phyloP scores from a whole-genome alignment of 2,329 filamentous ascomycete species.

The Diaporthe sp. region DNA sequence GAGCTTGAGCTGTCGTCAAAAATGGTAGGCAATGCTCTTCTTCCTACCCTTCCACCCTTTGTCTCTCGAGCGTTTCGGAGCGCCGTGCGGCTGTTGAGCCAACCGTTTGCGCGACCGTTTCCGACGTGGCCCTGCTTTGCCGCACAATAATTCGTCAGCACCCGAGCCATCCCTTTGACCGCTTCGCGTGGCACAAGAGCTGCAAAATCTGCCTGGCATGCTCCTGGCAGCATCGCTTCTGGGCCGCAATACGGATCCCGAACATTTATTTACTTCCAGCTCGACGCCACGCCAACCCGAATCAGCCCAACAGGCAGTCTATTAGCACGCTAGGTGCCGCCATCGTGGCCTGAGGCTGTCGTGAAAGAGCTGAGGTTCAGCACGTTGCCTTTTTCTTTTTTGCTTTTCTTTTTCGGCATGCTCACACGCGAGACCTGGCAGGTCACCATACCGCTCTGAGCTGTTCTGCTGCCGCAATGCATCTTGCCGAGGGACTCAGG shows the following conservation, averaged over 20 bases:
- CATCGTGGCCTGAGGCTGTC: constrained; percentile 8
- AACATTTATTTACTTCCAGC: background rate
- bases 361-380: background rate
- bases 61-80: background rate
- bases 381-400: background rate
- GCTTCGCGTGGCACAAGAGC: background rate
- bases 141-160: background rate
- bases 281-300: constrained; percentile 30
- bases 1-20: background rate
- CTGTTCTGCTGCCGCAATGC: background rate
- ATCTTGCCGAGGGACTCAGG: background rate
- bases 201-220: background rate
- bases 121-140: background rate
- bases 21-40: background rate
- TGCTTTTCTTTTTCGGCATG: background rate
- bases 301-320: constrained; percentile 26
- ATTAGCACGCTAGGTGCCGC: constrained; percentile 23
- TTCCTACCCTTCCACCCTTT: background rate
- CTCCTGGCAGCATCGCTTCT: background rate
- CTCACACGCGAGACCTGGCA: constrained; percentile 5
- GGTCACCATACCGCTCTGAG: background rate
- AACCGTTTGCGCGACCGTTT: background rate
- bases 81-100: background rate
- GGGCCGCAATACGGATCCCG: background rate
- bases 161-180: background rate